A percentile compares a stretch with the other conserved stretches of the same genome.
Evolutionary conservation across 1,284 basidiomycete species (phyloP).

Genomic region (Nidula niveotomentosa): DNA sequence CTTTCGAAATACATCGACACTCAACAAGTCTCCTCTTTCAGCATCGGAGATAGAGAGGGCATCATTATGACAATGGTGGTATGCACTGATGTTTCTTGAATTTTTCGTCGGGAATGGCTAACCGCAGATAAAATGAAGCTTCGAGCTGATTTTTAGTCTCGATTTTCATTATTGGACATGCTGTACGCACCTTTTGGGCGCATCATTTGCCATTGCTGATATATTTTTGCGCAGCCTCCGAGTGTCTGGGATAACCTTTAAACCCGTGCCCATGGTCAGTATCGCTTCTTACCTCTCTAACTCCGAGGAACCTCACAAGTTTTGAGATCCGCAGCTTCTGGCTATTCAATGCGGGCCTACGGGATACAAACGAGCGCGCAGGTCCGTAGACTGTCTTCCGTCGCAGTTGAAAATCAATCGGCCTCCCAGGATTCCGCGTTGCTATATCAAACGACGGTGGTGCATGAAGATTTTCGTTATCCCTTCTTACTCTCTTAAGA

Average conservation of each 20-base stretch:
- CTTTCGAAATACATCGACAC: too few species aligned
- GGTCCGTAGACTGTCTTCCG: conserved; percentile 2
- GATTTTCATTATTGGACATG: too few species aligned
- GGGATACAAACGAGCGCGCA: conserved; percentile 6
- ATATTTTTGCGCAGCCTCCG: not conserved
- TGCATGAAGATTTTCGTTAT: not conserved
- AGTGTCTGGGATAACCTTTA: not conserved
- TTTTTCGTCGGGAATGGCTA: too few species aligned
- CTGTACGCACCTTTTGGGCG: too few species aligned
- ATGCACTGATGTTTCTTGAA: too few species aligned
- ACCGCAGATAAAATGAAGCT: too few species aligned
- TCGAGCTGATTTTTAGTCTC: too few species aligned
- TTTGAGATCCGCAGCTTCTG: not conserved
- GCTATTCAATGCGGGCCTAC: conserved; percentile 5
- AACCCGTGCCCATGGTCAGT: not conserved
- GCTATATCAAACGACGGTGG: conserved; percentile 11
- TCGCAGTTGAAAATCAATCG: conserved; percentile 3
- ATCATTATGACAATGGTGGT: too few species aligned
- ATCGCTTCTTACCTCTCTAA: conserved; percentile 11
- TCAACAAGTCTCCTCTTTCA: too few species aligned
- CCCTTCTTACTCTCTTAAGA: not conserved
- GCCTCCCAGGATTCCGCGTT: conserved; percentile 12
- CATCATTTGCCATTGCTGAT: too few species aligned
- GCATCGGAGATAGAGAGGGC: too few species aligned
- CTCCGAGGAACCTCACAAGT: conserved; percentile 8